A percentile compares a stretch with the other conserved stretches of the same genome.
These are phyloP conservation scores for Paradendryphiella salina DNA, from an alignment of 2,329 filamentous ascomycete species.

Conservation along the genomic window DNA sequence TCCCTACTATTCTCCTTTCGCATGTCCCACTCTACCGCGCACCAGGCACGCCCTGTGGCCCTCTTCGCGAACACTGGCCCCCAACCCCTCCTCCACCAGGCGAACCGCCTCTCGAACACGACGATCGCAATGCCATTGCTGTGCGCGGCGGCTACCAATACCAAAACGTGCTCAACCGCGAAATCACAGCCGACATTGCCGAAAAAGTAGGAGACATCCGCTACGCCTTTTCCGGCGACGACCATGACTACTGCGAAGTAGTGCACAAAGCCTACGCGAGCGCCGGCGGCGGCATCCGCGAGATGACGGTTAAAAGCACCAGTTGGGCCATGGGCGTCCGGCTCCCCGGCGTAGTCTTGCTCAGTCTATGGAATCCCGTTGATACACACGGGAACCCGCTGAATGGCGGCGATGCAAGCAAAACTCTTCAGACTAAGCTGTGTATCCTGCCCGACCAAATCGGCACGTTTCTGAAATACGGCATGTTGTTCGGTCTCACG, in stretches of 20 bases:
- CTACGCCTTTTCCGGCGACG: conserved; percentile 91
- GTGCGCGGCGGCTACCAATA: conserved; percentile 88
- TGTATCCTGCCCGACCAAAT: conserved; percentile 90
- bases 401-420: conserved; percentile 45
- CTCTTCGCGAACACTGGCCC: conserved; percentile 80
- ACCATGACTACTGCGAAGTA: conserved; percentile 96
- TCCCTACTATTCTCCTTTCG: conserved; percentile 86
- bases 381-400: conserved; percentile 54
- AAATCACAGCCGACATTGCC: conserved; percentile 75
- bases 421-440: conserved; percentile 82
- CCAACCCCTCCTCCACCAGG: conserved; percentile 66
- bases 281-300: conserved; percentile 61
- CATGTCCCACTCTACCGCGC: conserved; percentile 88
- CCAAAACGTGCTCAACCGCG: conserved; percentile 83
- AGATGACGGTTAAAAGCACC: conserved; percentile 94
- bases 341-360: conserved; percentile 81
- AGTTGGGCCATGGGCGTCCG: conserved; percentile 96
- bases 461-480: conserved; percentile 79
- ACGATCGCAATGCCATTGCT: conserved; percentile 76
- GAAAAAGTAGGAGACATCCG: conserved; percentile 78
- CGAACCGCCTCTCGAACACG: conserved; percentile 59
- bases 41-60: conserved; percentile 84
- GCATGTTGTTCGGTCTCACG: conserved; percentile 61
- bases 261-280: conserved; percentile 69
- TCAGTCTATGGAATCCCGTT: conserved; percentile 91